Evolutionary conservation across 2,329 filamentous ascomycete genomes (phyloP), one percentile per base, ranked within the genome.

Genomic region (Didymellaceae sp.): DNA sequence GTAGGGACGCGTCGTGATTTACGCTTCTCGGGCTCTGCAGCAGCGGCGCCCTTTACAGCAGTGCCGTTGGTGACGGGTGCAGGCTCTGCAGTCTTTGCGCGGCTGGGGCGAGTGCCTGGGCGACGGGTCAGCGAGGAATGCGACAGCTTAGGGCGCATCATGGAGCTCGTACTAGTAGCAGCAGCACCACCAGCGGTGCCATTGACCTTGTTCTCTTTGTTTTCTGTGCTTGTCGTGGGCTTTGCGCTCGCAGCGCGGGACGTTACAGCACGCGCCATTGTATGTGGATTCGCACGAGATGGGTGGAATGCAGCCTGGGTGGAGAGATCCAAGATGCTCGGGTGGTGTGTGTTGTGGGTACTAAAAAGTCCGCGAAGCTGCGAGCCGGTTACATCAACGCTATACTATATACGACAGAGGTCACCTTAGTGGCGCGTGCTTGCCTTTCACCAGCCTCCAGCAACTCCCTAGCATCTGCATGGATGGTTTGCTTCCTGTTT

Each of bases 211-310:
- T 48, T 49, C 31, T 48, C 45, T 45, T 46, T 65, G 30, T 54
- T 60, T 48, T 59, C 59, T 51, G 66, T 66, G 17, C 57, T 52
- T 25, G 61, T 60, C n/a, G 57, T 53, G 48, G 65, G 54, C 50
- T 65, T 63, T 44, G 63, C 61, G 52, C 61, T 59, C 22, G 66
- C 60, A 40, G 63, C 60, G 59, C 68, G 67, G 40, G 68, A 46
- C 32, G 48, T 22, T 40, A 57, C 55, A 58, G 61, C 62, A 45
- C 65, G 65, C 55, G 67, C 62, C 68, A 72, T 71, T 52, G 25
- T 52, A 17, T 58, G 44, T 35, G 52, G 45, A 52, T 42, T 52
- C 41, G 47, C 42, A 55, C 34, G 26, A 26, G 44, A 45, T 33
- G 34, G 35, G 54, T 54, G 57, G 59, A 58, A 58, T 48, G 56